Conservation (phyloP, 208 protist genomes). For the Acanthamoeba lugdunensis region DNA sequence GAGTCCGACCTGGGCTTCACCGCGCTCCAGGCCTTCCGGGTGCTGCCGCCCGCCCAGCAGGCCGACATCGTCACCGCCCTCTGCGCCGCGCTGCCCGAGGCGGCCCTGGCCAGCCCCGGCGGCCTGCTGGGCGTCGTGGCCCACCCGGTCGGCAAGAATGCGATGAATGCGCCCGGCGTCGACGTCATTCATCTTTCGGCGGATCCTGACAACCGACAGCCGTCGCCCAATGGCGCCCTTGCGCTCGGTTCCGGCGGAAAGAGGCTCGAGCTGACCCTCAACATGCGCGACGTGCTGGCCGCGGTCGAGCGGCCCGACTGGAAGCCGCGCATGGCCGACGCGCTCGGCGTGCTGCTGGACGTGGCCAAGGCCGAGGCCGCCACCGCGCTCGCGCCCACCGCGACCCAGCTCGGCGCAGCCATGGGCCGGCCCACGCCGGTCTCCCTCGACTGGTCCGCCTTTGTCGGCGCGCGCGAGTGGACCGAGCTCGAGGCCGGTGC, state of each 20-base stretch:
- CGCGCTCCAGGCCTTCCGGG: not conserved
- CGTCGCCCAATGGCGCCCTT: not conserved
- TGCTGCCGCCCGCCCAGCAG: constrained; percentile 8
- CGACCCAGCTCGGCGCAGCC: not conserved
- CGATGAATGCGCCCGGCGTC: not conserved
- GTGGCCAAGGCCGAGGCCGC: not conserved
- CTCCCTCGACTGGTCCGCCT: not conserved
- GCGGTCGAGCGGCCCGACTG: not conserved
- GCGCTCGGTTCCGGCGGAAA: not conserved
- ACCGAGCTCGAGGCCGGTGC: not conserved
- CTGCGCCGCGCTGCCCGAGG: not conserved
- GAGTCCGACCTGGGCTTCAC: not conserved
- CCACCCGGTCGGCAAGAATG: not conserved
- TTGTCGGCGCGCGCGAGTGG: not conserved
- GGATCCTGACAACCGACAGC: not conserved
- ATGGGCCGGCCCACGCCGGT: not conserved
- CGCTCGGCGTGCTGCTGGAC: not conserved
- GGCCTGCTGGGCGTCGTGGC: not conserved
- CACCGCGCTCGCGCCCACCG: not conserved
- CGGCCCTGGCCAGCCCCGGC: not conserved
- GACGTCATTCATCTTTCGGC: not conserved
- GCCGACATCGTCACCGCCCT: constrained; percentile 27
- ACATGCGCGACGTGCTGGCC: not conserved
- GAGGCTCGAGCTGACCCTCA: not conserved
- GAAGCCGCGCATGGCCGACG: constrained; percentile 8